phyloP scores from a whole-genome alignment of 495 filamentous ascomycete species.

The Hamigera avellanea region DNA sequence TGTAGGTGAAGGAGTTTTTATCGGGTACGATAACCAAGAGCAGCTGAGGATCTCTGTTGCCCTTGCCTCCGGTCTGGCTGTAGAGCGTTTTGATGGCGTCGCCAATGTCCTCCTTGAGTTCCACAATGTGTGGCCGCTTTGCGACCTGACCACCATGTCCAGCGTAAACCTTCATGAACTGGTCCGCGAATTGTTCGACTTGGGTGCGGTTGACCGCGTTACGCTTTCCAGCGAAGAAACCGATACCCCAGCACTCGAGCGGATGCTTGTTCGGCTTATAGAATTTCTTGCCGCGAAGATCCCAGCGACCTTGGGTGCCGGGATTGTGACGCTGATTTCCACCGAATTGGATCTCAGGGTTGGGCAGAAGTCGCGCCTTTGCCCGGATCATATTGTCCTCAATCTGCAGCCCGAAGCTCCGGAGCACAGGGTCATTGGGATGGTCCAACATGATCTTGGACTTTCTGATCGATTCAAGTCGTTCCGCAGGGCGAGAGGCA shows the following conservation, averaged over 20 bases:
- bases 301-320: slow-evolving; percentile 62
- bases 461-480: slow-evolving; percentile 48
- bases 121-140: slow-evolving; percentile 16
- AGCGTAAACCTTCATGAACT: slow-evolving; percentile 50
- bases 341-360: slow-evolving; percentile 57
- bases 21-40: slow-evolving; percentile 59
- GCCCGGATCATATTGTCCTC: slow-evolving; percentile 47
- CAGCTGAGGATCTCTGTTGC: slow-evolving; percentile 43
- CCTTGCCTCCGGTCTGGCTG: slow-evolving; percentile 33
- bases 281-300: slow-evolving; percentile 72
- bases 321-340: slow-evolving; percentile 40
- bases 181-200: slow-evolving; percentile 43
- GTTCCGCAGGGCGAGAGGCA: slow-evolving; percentile 48
- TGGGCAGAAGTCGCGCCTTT: slow-evolving; percentile 57
- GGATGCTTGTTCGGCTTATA: slow-evolving; percentile 40
- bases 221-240: slow-evolving; percentile 34
- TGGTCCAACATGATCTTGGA: slow-evolving; percentile 59
- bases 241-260: slow-evolving; percentile 63
- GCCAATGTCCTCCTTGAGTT: slow-evolving; percentile 33
- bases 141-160: slow-evolving; percentile 60
- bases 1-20: slow-evolving; percentile 55
- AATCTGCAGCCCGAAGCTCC: slow-evolving; percentile 58
- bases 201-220: slow-evolving; percentile 26
- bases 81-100: slow-evolving; percentile 42
- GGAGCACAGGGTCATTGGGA: slow-evolving; percentile 52